These are phyloP conservation scores for Colletotrichum orbiculare DNA, from an alignment of 2,329 filamentous ascomycete genomes.

Conservation along the genomic window DNA sequence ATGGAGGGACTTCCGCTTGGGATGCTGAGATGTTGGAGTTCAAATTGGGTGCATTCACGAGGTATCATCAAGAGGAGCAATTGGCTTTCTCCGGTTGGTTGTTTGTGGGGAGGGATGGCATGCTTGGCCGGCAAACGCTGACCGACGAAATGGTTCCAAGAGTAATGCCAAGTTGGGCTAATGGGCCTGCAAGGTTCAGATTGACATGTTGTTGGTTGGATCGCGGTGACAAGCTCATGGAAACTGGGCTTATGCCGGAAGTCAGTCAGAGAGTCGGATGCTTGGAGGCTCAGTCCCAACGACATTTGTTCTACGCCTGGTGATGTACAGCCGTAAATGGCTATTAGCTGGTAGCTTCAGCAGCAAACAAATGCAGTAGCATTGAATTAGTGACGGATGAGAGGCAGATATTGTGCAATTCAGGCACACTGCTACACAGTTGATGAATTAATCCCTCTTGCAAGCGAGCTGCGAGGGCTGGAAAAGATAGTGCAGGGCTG, in stretches of 20 bases:
- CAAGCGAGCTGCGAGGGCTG: too few species aligned
- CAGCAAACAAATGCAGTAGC: accelerated
- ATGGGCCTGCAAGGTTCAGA: not conserved
- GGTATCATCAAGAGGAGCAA: not conserved
- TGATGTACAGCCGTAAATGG: not conserved
- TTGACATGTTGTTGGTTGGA: not conserved
- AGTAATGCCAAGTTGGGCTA: not conserved
- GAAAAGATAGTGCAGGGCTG: not conserved
- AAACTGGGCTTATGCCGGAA: not conserved
- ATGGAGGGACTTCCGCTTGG: conserved; percentile 2
- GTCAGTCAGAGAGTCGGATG: not conserved
- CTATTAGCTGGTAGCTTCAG: too few species aligned
- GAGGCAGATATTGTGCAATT: too few species aligned
- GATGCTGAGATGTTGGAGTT: accelerated
- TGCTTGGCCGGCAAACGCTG: not conserved
- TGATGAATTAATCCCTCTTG: not conserved
- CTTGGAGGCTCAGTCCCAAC: not conserved
- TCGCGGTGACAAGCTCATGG: conserved; percentile 18
- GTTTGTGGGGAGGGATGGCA: not conserved
- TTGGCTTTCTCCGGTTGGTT: not conserved
- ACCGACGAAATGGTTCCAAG: not conserved
- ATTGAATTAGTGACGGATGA: too few species aligned
- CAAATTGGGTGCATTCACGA: not conserved
- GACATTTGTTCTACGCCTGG: too few species aligned
- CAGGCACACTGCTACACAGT: too few species aligned